Evolutionary conservation across 2,329 filamentous ascomycete genomes (phyloP).

Genomic region (Hypoxylon sp.): DNA sequence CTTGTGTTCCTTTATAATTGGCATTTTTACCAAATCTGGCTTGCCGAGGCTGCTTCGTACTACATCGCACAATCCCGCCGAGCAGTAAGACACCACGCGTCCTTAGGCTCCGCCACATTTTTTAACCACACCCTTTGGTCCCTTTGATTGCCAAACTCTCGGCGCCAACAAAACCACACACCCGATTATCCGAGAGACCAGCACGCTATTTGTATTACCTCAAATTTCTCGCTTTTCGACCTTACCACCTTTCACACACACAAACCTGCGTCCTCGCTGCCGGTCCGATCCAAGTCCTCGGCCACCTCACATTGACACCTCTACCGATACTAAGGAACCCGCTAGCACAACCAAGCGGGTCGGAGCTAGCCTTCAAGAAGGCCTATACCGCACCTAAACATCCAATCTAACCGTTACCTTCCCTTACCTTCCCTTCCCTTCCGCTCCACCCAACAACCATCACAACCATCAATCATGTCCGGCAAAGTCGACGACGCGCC

Average conservation of each 20-base stretch:
- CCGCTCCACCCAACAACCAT: constrained; percentile 9
- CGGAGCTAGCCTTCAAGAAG: constrained; percentile 1
- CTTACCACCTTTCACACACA: constrained; percentile 1
- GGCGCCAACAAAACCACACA: constrained; percentile 30
- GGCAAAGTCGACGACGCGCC: constrained; percentile 64
- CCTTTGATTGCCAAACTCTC: constrained; percentile 26
- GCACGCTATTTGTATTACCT: constrained; percentile 35
- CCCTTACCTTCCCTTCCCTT: constrained; percentile 1
- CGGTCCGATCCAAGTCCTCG: not conserved
- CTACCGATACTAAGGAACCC: not conserved
- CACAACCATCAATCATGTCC: constrained; percentile 60
- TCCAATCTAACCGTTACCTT: not conserved
- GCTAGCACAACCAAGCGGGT: constrained; percentile 4
- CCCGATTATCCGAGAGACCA: constrained; percentile 30
- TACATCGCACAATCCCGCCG: constrained; percentile 5
- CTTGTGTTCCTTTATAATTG: not conserved
- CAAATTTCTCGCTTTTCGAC: constrained; percentile 1
- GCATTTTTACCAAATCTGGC: constrained; percentile 9
- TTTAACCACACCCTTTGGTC: constrained; percentile 9
- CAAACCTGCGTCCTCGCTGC: not conserved
- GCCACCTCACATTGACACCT: not conserved
- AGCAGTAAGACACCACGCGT: constrained; percentile 33
- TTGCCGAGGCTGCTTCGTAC: constrained; percentile 17
- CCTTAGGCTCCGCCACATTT: constrained; percentile 34
- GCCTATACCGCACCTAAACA: not conserved